Conservation (phyloP, 228 moss, liverwort and hornwort species). For the Sphagnum magellanicum region DNA sequence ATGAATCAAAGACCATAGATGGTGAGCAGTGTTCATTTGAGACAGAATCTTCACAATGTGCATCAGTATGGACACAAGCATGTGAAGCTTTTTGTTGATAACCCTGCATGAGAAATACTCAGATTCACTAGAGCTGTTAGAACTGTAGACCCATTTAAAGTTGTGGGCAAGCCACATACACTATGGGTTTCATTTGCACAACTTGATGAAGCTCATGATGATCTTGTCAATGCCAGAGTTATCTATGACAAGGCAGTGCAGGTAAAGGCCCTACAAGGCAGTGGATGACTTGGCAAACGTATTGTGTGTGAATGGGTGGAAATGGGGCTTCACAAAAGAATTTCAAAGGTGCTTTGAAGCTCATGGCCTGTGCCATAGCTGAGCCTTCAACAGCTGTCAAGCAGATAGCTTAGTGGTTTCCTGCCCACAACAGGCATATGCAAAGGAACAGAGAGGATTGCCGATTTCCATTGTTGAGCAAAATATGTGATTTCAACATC, state of each 20-base stretch:
- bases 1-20: conserved; percentile 92
- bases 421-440: neutral
- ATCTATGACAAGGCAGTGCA: conserved; percentile 96
- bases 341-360: conserved; percentile 73
- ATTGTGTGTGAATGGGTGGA: conserved; percentile 96
- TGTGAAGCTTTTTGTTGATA: conserved; percentile 79
- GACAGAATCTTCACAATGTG: conserved; percentile 97
- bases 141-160: conserved; percentile 88
- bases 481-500: neutral
- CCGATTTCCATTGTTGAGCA: too few species aligned
- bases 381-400: conserved; percentile 78
- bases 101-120: conserved; percentile 72
- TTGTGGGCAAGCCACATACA: conserved; percentile 90
- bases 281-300: conserved; percentile 97
- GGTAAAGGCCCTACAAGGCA: conserved; percentile 65
- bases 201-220: conserved; percentile 71
- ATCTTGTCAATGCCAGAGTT: conserved; percentile 76
- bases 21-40: conserved; percentile 84
- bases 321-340: conserved; percentile 88
- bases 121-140: conserved; percentile 86
- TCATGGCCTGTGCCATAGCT: conserved; percentile 91
- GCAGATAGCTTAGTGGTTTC: conserved; percentile 46
- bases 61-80: conserved; percentile 95
- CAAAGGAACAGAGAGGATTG: too few species aligned
- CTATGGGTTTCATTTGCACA: conserved; percentile 95